These are phyloP conservation scores for Monosporascus sp. DNA, from an alignment of 2,329 filamentous ascomycete genomes.

Conservation along the genomic window DNA sequence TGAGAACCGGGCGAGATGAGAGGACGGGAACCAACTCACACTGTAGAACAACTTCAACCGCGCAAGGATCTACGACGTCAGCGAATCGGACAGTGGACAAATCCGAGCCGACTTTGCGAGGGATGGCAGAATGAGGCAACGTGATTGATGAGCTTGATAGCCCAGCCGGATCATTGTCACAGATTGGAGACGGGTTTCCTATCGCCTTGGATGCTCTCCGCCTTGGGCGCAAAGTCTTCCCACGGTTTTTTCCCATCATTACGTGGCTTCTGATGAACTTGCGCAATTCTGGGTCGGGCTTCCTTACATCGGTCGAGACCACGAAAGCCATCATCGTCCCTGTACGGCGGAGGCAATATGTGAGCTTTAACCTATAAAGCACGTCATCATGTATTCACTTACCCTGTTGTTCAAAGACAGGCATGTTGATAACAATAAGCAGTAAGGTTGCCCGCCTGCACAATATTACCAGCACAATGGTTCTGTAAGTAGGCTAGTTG, in stretches of 20 bases:
- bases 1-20: not conserved
- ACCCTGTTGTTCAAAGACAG: constrained; percentile 1
- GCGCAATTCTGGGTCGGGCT: constrained; percentile 24
- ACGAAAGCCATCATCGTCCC: constrained; percentile 21
- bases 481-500: not conserved
- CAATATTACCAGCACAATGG: not conserved
- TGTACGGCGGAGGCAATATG: not conserved
- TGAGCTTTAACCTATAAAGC: not conserved
- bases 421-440: not conserved
- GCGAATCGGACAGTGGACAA: constrained; percentile 21
- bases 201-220: not conserved
- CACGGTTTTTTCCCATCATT: constrained; percentile 37
- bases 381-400: not conserved
- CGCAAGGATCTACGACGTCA: constrained; percentile 20
- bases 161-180: not conserved
- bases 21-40: constrained; percentile 16
- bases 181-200: constrained; percentile 5
- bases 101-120: constrained; percentile 11
- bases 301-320: constrained; percentile 21
- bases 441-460: not conserved
- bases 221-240: constrained; percentile 15
- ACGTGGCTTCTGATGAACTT: constrained; percentile 36
- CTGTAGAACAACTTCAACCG: constrained; percentile 20
- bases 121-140: constrained; percentile 3
- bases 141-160: not conserved